These are phyloP conservation scores for Boletus pseudo-olivaceus DNA, from an alignment of 768 basidiomycete genomes.

Conservation along the genomic window DNA sequence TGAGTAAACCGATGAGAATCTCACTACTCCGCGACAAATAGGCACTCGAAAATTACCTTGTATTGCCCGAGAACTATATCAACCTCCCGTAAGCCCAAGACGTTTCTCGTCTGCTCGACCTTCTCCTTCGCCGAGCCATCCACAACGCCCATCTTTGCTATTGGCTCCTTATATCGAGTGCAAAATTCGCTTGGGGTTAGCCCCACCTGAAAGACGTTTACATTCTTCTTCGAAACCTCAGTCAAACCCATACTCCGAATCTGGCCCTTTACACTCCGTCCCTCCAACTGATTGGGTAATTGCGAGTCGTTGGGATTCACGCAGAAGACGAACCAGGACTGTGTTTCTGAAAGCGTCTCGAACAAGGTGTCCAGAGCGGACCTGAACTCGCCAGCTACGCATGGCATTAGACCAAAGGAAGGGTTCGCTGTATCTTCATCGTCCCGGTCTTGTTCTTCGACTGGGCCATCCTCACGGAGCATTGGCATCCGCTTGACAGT, in stretches of 20 bases:
- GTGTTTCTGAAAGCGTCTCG: slow-evolving; percentile 83
- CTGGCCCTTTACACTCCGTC: slow-evolving; percentile 87
- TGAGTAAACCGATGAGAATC: slow-evolving; percentile 3
- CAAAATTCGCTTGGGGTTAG: slow-evolving; percentile 87
- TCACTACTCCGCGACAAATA: neutral
- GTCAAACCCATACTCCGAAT: slow-evolving; percentile 76
- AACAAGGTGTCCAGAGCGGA: slow-evolving; percentile 82
- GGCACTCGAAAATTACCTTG: slow-evolving; percentile 53
- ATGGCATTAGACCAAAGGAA: slow-evolving; percentile 44
- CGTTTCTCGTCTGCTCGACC: slow-evolving; percentile 54
- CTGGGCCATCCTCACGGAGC: slow-evolving; percentile 30
- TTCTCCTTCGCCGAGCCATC: slow-evolving; percentile 60
- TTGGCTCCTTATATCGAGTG: slow-evolving; percentile 71
- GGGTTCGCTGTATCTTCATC: slow-evolving; percentile 37
- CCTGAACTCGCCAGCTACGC: slow-evolving; percentile 87
- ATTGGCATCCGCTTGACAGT: slow-evolving; percentile 53
- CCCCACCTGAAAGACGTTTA: slow-evolving; percentile 73
- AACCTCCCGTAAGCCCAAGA: slow-evolving; percentile 55
- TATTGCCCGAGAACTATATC: slow-evolving; percentile 81
- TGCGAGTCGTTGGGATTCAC: slow-evolving; percentile 95
- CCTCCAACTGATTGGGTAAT: slow-evolving; percentile 90
- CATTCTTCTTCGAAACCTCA: slow-evolving; percentile 68
- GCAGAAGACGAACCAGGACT: slow-evolving; percentile 90
- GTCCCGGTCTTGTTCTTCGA: slow-evolving; percentile 49
- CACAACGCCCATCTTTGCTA: slow-evolving; percentile 52